phyloP scores from a whole-genome alignment of 805 yeast species.

The Pichia insulana region DNA sequence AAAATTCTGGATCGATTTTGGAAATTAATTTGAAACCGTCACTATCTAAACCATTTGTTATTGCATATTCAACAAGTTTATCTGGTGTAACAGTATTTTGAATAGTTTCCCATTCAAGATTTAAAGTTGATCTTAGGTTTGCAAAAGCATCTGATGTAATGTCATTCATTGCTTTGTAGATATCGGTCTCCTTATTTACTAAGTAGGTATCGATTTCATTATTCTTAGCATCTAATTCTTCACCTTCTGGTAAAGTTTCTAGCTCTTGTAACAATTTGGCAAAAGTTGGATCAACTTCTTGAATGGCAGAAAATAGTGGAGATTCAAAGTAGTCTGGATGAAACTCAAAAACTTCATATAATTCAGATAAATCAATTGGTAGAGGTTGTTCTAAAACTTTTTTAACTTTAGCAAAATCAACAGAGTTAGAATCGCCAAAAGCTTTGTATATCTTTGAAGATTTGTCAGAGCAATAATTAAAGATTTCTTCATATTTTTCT shows the following conservation, averaged over 20 bases:
- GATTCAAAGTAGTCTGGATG: constrained; percentile 18
- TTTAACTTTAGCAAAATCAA: constrained; percentile 15
- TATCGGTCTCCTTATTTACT: constrained; percentile 13
- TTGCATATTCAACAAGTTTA: constrained; percentile 19
- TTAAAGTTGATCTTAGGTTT: constrained; percentile 12
- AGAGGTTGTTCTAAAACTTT: constrained; percentile 18
- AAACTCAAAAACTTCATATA: constrained; percentile 20
- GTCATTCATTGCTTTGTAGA: constrained; percentile 20
- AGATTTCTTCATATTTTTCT: constrained; percentile 13
- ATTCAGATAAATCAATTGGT: constrained; percentile 21
- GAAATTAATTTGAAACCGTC: constrained; percentile 18
- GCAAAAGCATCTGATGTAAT: constrained; percentile 12
- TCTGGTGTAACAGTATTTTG: constrained; percentile 16
- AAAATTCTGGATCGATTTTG: constrained; percentile 20
- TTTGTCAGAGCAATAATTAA: constrained; percentile 15
- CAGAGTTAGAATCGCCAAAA: constrained; percentile 17
- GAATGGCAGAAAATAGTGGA: constrained; percentile 12
- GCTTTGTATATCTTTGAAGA: constrained; percentile 17
- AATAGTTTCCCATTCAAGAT: constrained; percentile 16
- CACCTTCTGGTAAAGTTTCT: constrained; percentile 20
- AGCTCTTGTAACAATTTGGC: constrained; percentile 15
- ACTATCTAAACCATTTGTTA: constrained; percentile 18
- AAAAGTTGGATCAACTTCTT: constrained; percentile 19
- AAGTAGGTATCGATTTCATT: constrained; percentile 16
- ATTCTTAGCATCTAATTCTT: constrained; percentile 14